Percentiles rank a stretch among this genome's conserved stretches.
phyloP scores from a whole-genome alignment of 1,139 yeast genomes.

The Yamadazyma atmosphaerica region DNA sequence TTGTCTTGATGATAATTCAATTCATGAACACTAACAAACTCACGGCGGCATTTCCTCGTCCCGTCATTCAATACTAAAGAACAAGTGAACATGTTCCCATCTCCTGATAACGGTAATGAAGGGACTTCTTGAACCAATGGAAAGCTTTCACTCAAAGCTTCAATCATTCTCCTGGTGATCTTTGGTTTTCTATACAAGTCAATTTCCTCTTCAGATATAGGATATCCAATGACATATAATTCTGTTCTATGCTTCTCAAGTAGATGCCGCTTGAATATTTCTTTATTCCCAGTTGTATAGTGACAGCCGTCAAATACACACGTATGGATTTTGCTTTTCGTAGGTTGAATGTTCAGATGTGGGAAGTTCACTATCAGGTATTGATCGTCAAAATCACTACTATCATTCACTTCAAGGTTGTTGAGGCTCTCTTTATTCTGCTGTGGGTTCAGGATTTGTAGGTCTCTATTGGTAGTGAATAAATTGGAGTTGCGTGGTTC shows the following conservation, averaged over 20 bases:
- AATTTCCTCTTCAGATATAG: constrained; percentile 19
- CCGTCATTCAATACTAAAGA: constrained; percentile 8
- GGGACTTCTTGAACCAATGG: constrained; percentile 30
- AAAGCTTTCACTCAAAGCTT: constrained; percentile 21
- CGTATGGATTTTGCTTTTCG: constrained; percentile 15
- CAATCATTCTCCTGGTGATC: constrained; percentile 10
- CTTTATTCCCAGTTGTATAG: constrained; percentile 34
- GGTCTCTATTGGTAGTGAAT: constrained; percentile 1
- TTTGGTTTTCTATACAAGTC: constrained; percentile 2
- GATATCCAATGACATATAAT: constrained; percentile 34
- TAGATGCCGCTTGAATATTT: constrained; percentile 32
- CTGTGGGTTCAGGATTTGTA: constrained; percentile 1
- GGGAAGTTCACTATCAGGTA: constrained; percentile 24
- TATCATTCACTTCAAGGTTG: neutral
- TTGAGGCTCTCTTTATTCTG: constrained; percentile 2
- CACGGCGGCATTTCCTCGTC: constrained; percentile 14
- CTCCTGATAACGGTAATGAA: constrained; percentile 23
- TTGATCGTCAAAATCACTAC: constrained; percentile 24
- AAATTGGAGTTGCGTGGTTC: neutral
- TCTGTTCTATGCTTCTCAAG: constrained; percentile 25
- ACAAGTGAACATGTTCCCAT: constrained; percentile 22
- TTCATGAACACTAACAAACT: constrained; percentile 16
- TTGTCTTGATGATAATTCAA: constrained; percentile 22
- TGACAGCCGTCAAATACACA: constrained; percentile 35
- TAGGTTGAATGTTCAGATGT: constrained; percentile 12